Conservation (phyloP, 2,329 filamentous ascomycete genomes). For the Cercospora sp. region DNA sequence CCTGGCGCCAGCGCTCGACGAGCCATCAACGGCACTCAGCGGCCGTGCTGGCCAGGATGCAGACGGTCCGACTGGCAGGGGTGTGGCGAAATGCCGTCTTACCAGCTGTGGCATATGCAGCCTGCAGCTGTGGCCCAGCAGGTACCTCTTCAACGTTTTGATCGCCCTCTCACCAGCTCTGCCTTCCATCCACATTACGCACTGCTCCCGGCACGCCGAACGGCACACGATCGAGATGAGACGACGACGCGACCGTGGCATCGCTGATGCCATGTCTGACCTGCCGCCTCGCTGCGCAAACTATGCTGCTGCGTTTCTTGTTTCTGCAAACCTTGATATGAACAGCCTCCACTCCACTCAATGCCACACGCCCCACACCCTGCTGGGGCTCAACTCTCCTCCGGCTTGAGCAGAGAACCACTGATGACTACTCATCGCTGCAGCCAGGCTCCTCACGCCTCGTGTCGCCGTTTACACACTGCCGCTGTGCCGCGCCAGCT, state of each 20-base stretch:
- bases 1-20: neutral
- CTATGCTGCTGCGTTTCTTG: neutral
- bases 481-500: neutral
- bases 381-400: neutral
- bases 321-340: neutral
- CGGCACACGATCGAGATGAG: neutral
- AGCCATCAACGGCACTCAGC: neutral
- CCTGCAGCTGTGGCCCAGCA: constrained; percentile 12
- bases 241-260: neutral
- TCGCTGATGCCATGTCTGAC: neutral
- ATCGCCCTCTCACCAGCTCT: constrained; percentile 1
- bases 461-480: neutral
- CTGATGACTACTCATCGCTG: neutral
- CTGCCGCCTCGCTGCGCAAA: neutral
- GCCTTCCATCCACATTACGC: neutral
- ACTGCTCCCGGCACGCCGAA: neutral
- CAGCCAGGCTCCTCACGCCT: neutral
- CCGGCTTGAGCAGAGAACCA: neutral
- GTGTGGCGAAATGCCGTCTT: constrained; percentile 2
- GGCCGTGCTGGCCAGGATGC: neutral
- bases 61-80: constrained; percentile 10
- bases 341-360: neutral
- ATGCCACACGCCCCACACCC: neutral
- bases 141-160: constrained; percentile 11
- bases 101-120: constrained; percentile 5